Base-by-base conservation (phyloP, 164 flowering plant species). In the Nelumbo lutea region DNA sequence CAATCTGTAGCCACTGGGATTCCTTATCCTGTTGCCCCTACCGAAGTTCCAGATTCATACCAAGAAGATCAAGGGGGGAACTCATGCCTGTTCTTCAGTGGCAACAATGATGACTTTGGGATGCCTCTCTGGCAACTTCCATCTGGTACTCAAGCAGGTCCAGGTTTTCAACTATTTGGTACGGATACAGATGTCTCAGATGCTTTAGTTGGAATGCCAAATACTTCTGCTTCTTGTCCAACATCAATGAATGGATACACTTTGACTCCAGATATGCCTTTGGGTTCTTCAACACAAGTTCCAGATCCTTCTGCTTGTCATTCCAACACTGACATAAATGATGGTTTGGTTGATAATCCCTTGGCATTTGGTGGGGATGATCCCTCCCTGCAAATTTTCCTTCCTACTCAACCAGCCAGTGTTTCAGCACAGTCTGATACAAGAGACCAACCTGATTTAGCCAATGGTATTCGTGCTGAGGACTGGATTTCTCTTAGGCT, bases 401-500 rank as follows among this genome's bases (percentile, higher is more conserved):
- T 89, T 75, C 96, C 97, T 56, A 82, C 93, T 10, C 78, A 79
- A 65, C 90, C 95, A 27, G 77, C 89, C 42, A 84, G 77, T 64
- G 68, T 77, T n/a, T 72, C 86, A 3, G 65, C 60, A 44, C 88
- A 81, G 65, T 45, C 80, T 71, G 83, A 86, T 68, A 42, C 74
- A 67, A 87, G 88, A 75, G 86, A 86, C 69, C 87, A 76, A 41
- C 72, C 77, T 68, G 84, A 85, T 72, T 62, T 77, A 56, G 76
- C 95, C 6, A 88, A 87, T 79, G 86, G 85, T 68, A 63, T 82
- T 47, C 83, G 76, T 14, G 67, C 78, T 47, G 96, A 91, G 61
- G 96, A 96, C 76, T 96, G 97, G 97, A 89, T 90, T 61, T 93
- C 99, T 68, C 93, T 96, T 47, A 79, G 89, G 75, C 90, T 93